A percentile compares a stretch with the other conserved stretches of the same genome.
phyloP scores from a whole-genome alignment of 768 basidiomycete species.

The Sarcomyxa edulis region DNA sequence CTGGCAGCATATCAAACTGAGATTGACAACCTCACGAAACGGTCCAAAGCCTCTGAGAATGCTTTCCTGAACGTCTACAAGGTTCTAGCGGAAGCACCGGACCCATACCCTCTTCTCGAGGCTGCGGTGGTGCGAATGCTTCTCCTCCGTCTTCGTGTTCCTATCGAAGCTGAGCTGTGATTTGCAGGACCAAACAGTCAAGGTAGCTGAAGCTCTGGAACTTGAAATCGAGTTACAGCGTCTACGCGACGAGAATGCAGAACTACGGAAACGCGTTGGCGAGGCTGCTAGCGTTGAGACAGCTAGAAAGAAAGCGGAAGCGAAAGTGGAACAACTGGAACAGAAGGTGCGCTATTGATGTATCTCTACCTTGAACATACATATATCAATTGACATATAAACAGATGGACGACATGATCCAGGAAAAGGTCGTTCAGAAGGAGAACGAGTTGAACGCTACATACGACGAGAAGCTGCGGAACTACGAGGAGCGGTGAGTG shows the following conservation, averaged over 20 bases:
- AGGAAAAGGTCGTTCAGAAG: conserved; percentile 85
- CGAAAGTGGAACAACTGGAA: conserved; percentile 73
- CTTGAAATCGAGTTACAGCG: conserved; percentile 70
- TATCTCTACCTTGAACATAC: background rate
- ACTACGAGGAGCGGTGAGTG: conserved; percentile 89
- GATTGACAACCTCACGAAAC: conserved; percentile 92
- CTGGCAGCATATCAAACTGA: conserved; percentile 93
- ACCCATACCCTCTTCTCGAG: conserved; percentile 95
- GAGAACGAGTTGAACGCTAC: conserved; percentile 96
- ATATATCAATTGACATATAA: background rate
- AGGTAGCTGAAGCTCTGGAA: conserved; percentile 74
- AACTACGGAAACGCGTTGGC: conserved; percentile 63
- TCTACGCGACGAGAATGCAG: conserved; percentile 76
- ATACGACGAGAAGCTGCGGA: conserved; percentile 92
- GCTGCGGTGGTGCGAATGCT: conserved; percentile 70
- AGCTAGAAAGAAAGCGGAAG: conserved; percentile 72
- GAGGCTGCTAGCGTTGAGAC: conserved; percentile 62
- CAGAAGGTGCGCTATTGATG: conserved; percentile 51
- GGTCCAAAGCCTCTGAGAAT: conserved; percentile 89
- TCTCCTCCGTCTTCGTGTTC: background rate
- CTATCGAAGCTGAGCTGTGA: background rate
- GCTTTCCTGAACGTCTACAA: conserved; percentile 98
- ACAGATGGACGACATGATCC: conserved; percentile 93
- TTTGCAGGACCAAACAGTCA: conserved; percentile 86
- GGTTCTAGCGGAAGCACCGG: conserved; percentile 92